Evolutionary conservation across 192 early-diverging fungal species (phyloP), one percentile per base, ranked within the genome.

Genomic region (Pilobolus umbonatus): DNA sequence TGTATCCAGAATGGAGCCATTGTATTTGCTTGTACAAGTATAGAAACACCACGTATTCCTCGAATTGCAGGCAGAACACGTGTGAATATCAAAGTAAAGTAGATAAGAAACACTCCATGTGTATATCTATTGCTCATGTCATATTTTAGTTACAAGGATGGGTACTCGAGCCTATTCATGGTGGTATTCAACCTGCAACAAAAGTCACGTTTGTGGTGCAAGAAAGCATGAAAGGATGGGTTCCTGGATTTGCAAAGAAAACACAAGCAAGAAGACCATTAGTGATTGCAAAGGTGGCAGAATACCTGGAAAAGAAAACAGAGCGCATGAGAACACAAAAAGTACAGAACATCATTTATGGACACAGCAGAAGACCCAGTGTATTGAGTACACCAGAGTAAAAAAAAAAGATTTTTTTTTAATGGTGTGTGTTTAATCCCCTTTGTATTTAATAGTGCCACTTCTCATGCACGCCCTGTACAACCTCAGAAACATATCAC

Each of bases 121-220:
- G 50, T 25, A 36, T 30, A 39, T 19, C 21, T 11, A 35, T 35
- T 8, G 6, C 5, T 11, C 5, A 5, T 35, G 5, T 35, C 24
- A 12, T 60, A 51, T 61, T 29, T 51, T 53, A 70, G 65, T 60
- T 82, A 12, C 76, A 75, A 54, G 80, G 80, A 19, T 82, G 80
- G 80, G 73, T 82, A 35, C 57, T 82, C 21, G 74, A 82, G 42
- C 80, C 80, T 19, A 15, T 80, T 9, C 58, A 69, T 29, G 61
- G 62, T 10, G 63, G 72, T 36, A 74, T 76, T 1, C 35, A 53
- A 22, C 75, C 67, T 10, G 62, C 75, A 25, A 83, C 78, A 14
- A 74, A 75, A 60, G 67, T 83, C 15, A 80, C 68, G 4, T 83
- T 73, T 63, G 61, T 83, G n/a, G 68, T 80, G 47, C 80, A 83